phyloP scores from a whole-genome alignment of 805 yeast genomes.

The Suhomyces pyralidae region DNA sequence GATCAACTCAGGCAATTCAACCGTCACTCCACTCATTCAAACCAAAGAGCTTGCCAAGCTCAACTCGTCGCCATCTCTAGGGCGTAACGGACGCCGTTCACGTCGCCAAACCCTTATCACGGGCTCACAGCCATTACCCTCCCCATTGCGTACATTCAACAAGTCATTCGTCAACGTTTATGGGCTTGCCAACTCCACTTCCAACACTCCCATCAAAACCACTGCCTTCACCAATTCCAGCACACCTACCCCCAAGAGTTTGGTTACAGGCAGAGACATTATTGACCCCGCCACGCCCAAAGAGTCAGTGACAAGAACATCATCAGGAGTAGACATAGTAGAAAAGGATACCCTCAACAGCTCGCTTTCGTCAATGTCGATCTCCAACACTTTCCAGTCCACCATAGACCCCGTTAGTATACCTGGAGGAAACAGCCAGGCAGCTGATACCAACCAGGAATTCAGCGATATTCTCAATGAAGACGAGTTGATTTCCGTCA shows the following conservation, averaged over 20 bases:
- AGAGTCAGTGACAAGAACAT: conserved; percentile 6
- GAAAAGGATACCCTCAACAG: conserved; percentile 30
- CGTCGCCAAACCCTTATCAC: conserved; percentile 76
- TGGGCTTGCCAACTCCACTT: conserved; percentile 36
- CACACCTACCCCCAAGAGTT: conserved; percentile 25
- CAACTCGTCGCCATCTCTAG: conserved; percentile 35
- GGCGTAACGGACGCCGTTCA: conserved; percentile 49
- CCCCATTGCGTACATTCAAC: conserved; percentile 67
- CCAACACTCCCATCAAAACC: conserved; percentile 36
- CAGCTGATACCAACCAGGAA: conserved; percentile 9
- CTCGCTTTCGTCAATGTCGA: conserved; percentile 43
- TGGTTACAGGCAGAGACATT: conserved; percentile 5
- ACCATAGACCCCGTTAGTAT: conserved; percentile 6
- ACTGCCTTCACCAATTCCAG: conserved; percentile 24
- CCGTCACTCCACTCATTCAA: not conserved
- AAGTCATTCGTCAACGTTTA: conserved; percentile 38
- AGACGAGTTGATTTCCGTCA: conserved; percentile 35
- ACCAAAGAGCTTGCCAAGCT: conserved; percentile 1
- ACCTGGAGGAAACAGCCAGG: conserved; percentile 10
- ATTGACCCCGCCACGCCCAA: conserved; percentile 9
- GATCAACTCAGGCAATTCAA: not conserved
- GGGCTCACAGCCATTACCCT: conserved; percentile 90
- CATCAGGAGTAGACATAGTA: conserved; percentile 1
- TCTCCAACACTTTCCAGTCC: conserved; percentile 21
- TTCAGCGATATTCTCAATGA: conserved; percentile 12